These are phyloP conservation scores for Metschnikowia picachoensis DNA, from an alignment of 805 yeast species.

Conservation along the genomic window DNA sequence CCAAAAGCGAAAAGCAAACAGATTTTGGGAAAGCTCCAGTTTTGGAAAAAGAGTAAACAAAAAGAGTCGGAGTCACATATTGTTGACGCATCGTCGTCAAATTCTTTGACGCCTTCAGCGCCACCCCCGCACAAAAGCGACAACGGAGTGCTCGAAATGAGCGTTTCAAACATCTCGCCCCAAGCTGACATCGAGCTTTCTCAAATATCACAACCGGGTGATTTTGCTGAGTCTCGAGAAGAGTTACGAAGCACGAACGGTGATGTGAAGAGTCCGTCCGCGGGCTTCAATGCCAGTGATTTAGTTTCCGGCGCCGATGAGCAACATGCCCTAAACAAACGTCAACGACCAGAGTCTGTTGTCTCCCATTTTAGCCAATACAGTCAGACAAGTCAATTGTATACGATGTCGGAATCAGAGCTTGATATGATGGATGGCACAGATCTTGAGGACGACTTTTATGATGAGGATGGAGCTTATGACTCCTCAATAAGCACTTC, in stretches of 20 bases:
- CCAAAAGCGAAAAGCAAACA: slow-evolving; percentile 22
- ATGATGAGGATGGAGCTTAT: slow-evolving; percentile 34
- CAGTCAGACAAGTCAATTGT: slow-evolving; percentile 39
- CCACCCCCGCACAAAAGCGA: slow-evolving; percentile 4
- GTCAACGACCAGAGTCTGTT: slow-evolving; percentile 38
- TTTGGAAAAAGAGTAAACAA: slow-evolving; percentile 31
- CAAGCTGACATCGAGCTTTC: background rate
- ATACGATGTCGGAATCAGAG: slow-evolving; percentile 42
- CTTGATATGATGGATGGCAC: slow-evolving; percentile 38
- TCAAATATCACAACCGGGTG: background rate
- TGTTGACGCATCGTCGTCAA: background rate
- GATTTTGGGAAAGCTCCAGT: slow-evolving; percentile 32
- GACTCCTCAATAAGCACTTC: slow-evolving; percentile 38
- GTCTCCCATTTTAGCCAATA: slow-evolving; percentile 38
- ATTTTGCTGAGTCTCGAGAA: background rate
- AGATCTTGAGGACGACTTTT: slow-evolving; percentile 33
- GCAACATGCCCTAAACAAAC: background rate
- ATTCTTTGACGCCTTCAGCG: background rate
- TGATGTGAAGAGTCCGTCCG: background rate
- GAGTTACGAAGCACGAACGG: background rate
- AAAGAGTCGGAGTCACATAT: slow-evolving; percentile 2
- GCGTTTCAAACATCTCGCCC: background rate
- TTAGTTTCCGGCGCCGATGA: too few species aligned
- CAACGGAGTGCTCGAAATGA: slow-evolving; percentile 3
- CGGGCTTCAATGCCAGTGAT: too few species aligned